Percentiles rank a stretch among this genome's conserved stretches.
phyloP scores from a whole-genome alignment of 2,329 filamentous ascomycete species.

The Hymenoscyphus albidus region DNA sequence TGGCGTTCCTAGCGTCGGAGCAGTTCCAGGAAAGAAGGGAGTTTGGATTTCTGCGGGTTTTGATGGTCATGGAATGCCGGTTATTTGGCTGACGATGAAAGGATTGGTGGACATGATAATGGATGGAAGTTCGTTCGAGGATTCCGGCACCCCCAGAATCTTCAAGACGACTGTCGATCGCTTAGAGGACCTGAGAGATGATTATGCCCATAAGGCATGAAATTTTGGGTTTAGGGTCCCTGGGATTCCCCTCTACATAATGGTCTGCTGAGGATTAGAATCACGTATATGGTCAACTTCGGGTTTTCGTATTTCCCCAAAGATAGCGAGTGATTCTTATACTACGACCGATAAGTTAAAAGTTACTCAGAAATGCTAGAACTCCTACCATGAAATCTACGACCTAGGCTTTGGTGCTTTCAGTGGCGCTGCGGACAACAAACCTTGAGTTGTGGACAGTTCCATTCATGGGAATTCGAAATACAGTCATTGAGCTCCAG shows the following conservation, averaged over 20 bases:
- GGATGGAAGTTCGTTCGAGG: neutral
- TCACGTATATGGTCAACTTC: neutral
- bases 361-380: neutral
- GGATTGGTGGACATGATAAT: slow-evolving; percentile 5
- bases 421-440: too few species aligned
- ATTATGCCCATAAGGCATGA: neutral
- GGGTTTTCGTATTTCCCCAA: neutral
- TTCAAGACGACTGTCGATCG: slow-evolving; percentile 5
- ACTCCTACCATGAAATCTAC: neutral
- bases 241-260: neutral
- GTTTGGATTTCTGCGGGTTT: slow-evolving; percentile 48
- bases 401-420: neutral
- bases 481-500: too few species aligned
- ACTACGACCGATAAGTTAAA: neutral
- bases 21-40: slow-evolving; percentile 38
- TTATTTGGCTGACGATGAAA: slow-evolving; percentile 8
- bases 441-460: too few species aligned
- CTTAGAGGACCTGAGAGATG: slow-evolving; percentile 3
- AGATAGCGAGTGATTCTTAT: neutral
- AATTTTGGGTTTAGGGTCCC: neutral
- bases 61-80: slow-evolving; percentile 49
- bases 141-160: slow-evolving; percentile 3
- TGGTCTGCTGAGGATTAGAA: neutral
- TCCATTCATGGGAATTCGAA: too few species aligned
- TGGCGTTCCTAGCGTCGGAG: slow-evolving; percentile 42